Conservation (phyloP, 768 basidiomycete genomes). For the Tulasnella sp. region DNA sequence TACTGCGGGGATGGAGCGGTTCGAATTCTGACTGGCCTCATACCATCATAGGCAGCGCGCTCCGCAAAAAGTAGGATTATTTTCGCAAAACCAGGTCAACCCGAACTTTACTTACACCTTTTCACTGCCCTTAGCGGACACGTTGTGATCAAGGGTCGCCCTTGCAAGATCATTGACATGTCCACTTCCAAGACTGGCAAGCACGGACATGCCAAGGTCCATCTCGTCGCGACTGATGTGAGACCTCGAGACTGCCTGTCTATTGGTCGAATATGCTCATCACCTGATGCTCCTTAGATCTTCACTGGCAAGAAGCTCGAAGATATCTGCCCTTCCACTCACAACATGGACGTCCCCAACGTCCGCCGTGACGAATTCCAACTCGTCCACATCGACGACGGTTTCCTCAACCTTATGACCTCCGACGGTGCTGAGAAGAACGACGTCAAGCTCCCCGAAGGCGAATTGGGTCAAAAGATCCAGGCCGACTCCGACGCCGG, state of each 20-base stretch:
- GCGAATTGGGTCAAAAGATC: slow-evolving; percentile 67
- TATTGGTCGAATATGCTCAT: slow-evolving; percentile 3
- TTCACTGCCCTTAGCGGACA: slow-evolving; percentile 21
- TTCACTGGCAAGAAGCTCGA: slow-evolving; percentile 98
- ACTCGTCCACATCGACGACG: slow-evolving; percentile 89
- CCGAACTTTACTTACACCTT: neutral
- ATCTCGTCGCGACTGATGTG: slow-evolving; percentile 93
- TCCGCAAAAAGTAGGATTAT: slow-evolving; percentile 7
- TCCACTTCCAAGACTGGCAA: slow-evolving; percentile 99
- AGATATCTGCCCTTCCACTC: slow-evolving; percentile 92
- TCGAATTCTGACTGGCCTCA: neutral
- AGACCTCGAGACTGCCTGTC: slow-evolving; percentile 26
- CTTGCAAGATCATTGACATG: slow-evolving; percentile 99
- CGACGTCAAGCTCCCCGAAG: slow-evolving; percentile 88
- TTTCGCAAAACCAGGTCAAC: neutral
- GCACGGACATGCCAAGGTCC: slow-evolving; percentile 99
- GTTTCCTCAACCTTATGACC: slow-evolving; percentile 90
- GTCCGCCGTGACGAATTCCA: slow-evolving; percentile 83
- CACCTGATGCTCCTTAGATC: slow-evolving; percentile 44
- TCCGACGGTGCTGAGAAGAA: slow-evolving; percentile 73
- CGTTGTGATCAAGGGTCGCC: slow-evolving; percentile 95
- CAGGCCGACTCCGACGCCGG: slow-evolving; percentile 61
- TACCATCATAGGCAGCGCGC: slow-evolving; percentile 4
- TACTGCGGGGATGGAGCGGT: neutral
- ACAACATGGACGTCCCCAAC: slow-evolving; percentile 99